Evolutionary conservation across 495 filamentous ascomycete genomes (phyloP).

Genomic region (Amorphotheca resinae): DNA sequence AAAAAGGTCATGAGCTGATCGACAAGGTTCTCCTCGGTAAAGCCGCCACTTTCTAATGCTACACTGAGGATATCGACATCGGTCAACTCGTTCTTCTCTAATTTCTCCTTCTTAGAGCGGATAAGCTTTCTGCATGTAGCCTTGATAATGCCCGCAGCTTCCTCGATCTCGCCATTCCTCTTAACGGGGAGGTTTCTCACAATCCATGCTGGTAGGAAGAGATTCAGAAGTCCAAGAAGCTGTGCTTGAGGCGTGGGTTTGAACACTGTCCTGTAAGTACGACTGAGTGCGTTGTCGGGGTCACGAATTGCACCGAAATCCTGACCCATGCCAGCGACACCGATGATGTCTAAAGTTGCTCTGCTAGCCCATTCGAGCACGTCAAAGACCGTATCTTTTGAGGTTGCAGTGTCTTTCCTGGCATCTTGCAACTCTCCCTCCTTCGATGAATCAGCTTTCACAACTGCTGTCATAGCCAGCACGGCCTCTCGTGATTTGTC

Average conservation of each 20-base stretch:
- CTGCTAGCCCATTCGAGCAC: slow-evolving; percentile 56
- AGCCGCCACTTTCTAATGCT: slow-evolving; percentile 62
- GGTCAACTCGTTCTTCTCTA: slow-evolving; percentile 36
- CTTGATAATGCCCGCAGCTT: slow-evolving; percentile 46
- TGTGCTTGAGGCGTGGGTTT: slow-evolving; percentile 27
- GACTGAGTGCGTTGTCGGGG: slow-evolving; percentile 47
- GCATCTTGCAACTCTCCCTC: slow-evolving; percentile 27
- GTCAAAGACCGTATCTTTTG: slow-evolving; percentile 44
- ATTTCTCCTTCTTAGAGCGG: slow-evolving; percentile 48
- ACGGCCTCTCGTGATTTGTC: slow-evolving; percentile 41
- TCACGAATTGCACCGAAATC: slow-evolving; percentile 64
- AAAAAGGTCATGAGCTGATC: slow-evolving; percentile 96
- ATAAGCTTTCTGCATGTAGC: slow-evolving; percentile 53
- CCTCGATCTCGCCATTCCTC: slow-evolving; percentile 48
- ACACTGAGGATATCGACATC: slow-evolving; percentile 75
- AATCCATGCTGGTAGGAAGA: slow-evolving; percentile 38
- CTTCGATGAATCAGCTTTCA: slow-evolving; percentile 12
- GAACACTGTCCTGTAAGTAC: slow-evolving; percentile 54
- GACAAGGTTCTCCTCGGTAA: slow-evolving; percentile 66
- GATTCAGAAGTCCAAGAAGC: slow-evolving; percentile 31
- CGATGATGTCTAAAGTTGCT: slow-evolving; percentile 79
- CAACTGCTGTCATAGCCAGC: slow-evolving; percentile 29
- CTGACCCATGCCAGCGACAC: slow-evolving; percentile 64
- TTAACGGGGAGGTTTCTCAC: slow-evolving; percentile 46
- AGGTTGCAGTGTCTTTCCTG: slow-evolving; percentile 24